These are phyloP conservation scores for Collybia sp. DNA, from an alignment of 768 basidiomycete genomes.

Conservation along the genomic window DNA sequence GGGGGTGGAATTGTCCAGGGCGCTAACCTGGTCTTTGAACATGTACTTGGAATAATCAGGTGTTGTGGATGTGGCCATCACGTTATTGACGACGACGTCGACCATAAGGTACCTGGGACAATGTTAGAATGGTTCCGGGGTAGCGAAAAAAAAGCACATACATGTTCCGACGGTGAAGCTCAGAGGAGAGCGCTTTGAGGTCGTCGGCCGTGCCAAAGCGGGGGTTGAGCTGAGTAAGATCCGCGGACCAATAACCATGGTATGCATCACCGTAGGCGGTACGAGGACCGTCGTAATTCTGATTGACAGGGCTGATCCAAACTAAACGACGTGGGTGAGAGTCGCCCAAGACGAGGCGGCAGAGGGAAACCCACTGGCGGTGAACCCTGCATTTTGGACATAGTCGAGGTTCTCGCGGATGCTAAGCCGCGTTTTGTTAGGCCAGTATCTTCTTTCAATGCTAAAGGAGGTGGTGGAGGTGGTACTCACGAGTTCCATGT, in stretches of 20 bases:
- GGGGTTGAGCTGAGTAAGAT: slow-evolving; percentile 55
- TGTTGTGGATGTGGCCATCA: slow-evolving; percentile 62
- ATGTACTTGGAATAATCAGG: slow-evolving; percentile 65
- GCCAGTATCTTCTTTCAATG: too few relatives aligned
- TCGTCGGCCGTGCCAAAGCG: slow-evolving; percentile 65
- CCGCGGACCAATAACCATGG: slow-evolving; percentile 82
- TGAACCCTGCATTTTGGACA: slow-evolving; percentile 78
- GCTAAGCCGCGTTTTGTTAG: slow-evolving; percentile 21
- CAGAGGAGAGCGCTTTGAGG: slow-evolving; percentile 54
- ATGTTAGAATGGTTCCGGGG: slow-evolving; percentile 1
- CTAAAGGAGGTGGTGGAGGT: neutral
- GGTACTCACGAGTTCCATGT: slow-evolving; percentile 63
- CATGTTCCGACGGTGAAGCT: slow-evolving; percentile 71
- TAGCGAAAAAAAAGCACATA: slow-evolving; percentile 19
- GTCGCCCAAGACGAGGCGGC: neutral
- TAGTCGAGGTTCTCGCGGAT: slow-evolving; percentile 80
- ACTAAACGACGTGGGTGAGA: slow-evolving; percentile 30
- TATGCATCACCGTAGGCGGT: slow-evolving; percentile 80
- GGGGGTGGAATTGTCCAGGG: neutral
- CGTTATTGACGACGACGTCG: slow-evolving; percentile 83
- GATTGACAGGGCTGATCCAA: slow-evolving; percentile 80
- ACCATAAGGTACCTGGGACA: slow-evolving; percentile 69
- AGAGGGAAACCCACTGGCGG: slow-evolving; percentile 45
- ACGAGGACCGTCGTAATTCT: slow-evolving; percentile 70
- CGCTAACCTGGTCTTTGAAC: slow-evolving; percentile 57